Evolutionary conservation across 2,329 filamentous ascomycete genomes (phyloP), one percentile per base, ranked within the genome.

Genomic region (Westerdykella sp.): DNA sequence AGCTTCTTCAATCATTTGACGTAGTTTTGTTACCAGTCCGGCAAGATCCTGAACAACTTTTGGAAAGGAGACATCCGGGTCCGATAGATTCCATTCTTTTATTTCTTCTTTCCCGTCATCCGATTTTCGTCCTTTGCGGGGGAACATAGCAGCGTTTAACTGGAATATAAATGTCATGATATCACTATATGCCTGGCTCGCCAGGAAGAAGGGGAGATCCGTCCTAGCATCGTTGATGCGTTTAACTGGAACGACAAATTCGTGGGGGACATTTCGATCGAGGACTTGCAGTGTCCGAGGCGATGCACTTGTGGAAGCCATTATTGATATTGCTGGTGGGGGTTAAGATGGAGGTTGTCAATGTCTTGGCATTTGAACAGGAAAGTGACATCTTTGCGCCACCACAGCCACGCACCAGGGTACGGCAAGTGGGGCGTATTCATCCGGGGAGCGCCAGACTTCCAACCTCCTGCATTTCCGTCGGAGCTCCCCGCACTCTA

Each of bases 111-210:
- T 63, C 13, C 39, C 43, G 42, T 65, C 56, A 51, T 67, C 56
- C 15, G 65, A 63, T 31, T 67, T 62, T 2, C 60, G 46, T 2
- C 61, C 55, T 52, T 76, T 81, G 15, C 80, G 73, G 0, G 91
- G 90, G 53, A 91, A 86, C 69, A 97, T 80, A 10, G 90, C 79
- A 45, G 84, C 81, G 66, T 95, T 97, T 39, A 98, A 81, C 69
- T 97, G 93, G 52, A 95, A 75, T 37, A 97, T 73, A 65, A 95
- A 97, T 37, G 80, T 77, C 66, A 87, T 85, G 42, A 98, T 86
- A 62, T 96, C 88, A 45, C 81, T 78, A 69, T 97, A 96, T 36
- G 88, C 93, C 53, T 79, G 80, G 39, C 87, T 89, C 7, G 76
- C 78, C 41, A 95, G 79, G 66, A 97, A 98, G 49, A 77, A 79